A percentile compares a stretch with the other conserved stretches of the same genome.
Evolutionary conservation across 805 yeast genomes (phyloP).

Genomic region (Myxozyma sirexii): DNA sequence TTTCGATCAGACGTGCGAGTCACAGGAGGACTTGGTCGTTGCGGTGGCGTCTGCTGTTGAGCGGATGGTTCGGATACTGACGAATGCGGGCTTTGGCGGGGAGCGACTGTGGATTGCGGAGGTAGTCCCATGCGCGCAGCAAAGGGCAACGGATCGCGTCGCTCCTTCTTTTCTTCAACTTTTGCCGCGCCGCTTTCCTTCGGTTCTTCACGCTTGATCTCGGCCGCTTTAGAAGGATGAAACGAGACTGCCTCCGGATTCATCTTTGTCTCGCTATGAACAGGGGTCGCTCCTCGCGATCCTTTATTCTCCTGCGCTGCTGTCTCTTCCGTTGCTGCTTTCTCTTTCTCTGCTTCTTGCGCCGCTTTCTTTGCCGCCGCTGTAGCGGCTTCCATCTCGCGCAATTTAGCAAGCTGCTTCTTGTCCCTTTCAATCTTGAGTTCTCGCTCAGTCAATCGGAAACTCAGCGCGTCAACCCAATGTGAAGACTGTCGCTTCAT

Average conservation of each 20-base stretch:
- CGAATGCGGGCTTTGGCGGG: neutral
- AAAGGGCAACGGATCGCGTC: neutral
- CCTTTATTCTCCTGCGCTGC: neutral
- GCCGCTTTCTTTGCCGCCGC: constrained; percentile 9
- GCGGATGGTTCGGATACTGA: neutral
- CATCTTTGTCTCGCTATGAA: neutral
- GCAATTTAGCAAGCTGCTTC: constrained; percentile 4
- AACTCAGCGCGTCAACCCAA: constrained; percentile 35
- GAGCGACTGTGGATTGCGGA: constrained; percentile 11
- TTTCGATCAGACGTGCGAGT: neutral
- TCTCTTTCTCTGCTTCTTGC: neutral
- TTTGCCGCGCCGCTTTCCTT: neutral
- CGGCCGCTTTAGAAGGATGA: neutral
- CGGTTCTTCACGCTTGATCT: neutral
- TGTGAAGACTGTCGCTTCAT: constrained; percentile 34
- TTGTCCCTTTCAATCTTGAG: neutral
- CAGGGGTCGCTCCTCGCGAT: neutral
- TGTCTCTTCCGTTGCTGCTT: neutral
- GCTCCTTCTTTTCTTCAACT: neutral
- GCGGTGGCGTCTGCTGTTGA: neutral
- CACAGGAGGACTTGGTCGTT: neutral
- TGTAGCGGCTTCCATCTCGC: constrained; percentile 4
- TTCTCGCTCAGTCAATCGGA: constrained; percentile 18
- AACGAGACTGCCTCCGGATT: constrained; percentile 5
- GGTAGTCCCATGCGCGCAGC: constrained; percentile 14